Percentiles rank a stretch among this genome's conserved stretches.
Conservation (phyloP, 2,329 filamentous ascomycete genomes). For the Leptographium wingfieldii region DNA sequence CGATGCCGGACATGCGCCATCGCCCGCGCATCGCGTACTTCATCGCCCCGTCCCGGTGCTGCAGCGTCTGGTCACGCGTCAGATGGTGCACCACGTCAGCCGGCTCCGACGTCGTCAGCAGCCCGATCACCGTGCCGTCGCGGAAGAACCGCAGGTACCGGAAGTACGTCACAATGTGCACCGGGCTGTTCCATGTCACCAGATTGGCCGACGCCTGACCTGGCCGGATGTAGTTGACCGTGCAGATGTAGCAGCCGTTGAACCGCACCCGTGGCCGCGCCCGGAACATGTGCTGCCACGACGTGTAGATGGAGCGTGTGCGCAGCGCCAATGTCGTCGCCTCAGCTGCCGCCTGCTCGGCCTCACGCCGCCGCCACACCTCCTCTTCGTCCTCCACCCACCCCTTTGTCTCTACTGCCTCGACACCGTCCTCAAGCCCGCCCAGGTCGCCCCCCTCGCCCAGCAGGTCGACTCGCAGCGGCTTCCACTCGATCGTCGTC, state of each 20-base stretch:
- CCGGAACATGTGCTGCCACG: conserved; percentile 63
- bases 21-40: conserved; percentile 50
- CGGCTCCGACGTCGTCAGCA: conserved; percentile 72
- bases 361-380: conserved; percentile 7
- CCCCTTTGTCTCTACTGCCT: conserved; percentile 11
- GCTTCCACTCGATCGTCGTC: conserved; percentile 44
- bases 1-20: conserved; percentile 32
- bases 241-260: conserved; percentile 92
- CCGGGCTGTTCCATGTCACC: conserved; percentile 65
- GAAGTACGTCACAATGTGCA: conserved; percentile 96
- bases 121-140: conserved; percentile 69
- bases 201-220: conserved; percentile 61
- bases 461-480: conserved; percentile 23
- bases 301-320: conserved; percentile 22
- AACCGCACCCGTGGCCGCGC: conserved; percentile 77
- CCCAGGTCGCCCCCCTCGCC: neutral
- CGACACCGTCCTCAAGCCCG: neutral
- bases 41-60: conserved; percentile 38
- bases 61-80: conserved; percentile 53
- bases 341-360: neutral
- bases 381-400: conserved; percentile 7
- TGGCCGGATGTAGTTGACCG: conserved; percentile 83
- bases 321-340: conserved; percentile 29
- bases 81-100: conserved; percentile 79
- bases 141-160: conserved; percentile 92